A percentile compares a stretch with the other conserved stretches of the same genome.
phyloP scores from a whole-genome alignment of 2,329 filamentous ascomycete genomes.

The Zymoseptoria tritici region DNA sequence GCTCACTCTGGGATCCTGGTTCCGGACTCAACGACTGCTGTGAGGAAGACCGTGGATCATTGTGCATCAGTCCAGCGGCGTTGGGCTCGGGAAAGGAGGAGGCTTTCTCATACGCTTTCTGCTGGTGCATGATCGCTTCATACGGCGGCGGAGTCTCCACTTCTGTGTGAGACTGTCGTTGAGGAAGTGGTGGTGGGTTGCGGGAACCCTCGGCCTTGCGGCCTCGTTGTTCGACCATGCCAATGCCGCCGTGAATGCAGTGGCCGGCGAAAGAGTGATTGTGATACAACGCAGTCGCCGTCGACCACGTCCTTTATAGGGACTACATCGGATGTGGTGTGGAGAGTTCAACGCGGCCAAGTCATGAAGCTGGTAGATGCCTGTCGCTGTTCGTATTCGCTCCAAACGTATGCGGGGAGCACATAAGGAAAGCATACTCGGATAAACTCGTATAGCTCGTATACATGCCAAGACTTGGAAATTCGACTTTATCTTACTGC shows the following conservation, averaged over 20 bases:
- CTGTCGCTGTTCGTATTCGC: neutral
- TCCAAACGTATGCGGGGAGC: no score
- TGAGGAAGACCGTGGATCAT: constrained; percentile 40
- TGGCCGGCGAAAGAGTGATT: neutral
- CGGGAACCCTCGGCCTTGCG: neutral
- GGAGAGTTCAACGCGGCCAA: neutral
- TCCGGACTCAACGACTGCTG: constrained; percentile 39
- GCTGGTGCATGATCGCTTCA: constrained; percentile 12
- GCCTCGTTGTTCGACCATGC: neutral
- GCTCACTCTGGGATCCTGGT: constrained; percentile 26
- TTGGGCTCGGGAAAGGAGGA: neutral
- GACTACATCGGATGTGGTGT: neutral
- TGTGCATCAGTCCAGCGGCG: constrained; percentile 6
- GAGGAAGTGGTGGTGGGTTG: constrained; percentile 4
- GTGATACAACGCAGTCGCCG: neutral
- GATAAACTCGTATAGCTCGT: no score
- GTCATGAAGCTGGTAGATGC: neutral
- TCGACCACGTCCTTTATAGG: neutral
- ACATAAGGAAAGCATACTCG: no score
- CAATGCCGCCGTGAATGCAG: neutral
- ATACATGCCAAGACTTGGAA: no score
- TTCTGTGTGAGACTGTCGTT: neutral
- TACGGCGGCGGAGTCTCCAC: constrained; percentile 14
- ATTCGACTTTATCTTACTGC: no score
- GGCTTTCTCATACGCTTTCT: constrained; percentile 13